Percentiles rank a stretch among this genome's conserved stretches.
Evolutionary conservation across 768 basidiomycete genomes (phyloP).

Genomic region (Russula compacta): DNA sequence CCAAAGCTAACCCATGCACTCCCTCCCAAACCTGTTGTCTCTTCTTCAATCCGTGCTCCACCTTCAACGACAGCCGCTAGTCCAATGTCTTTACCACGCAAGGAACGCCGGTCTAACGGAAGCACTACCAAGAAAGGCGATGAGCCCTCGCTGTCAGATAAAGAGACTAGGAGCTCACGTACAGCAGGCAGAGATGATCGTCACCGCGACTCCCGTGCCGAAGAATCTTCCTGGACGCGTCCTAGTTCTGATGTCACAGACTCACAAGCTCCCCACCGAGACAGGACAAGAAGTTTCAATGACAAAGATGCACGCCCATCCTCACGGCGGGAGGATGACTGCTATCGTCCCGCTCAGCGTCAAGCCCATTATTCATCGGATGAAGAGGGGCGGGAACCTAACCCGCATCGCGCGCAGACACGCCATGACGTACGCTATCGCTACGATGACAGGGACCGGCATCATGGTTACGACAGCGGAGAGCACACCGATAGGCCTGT

Average conservation of each 20-base stretch:
- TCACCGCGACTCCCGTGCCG: conserved; percentile 3
- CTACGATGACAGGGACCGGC: conserved; percentile 7
- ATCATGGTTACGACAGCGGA: not conserved
- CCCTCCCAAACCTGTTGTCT: conserved; percentile 18
- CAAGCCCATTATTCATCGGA: conserved; percentile 6
- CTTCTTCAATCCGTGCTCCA: conserved; percentile 14
- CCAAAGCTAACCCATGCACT: conserved; percentile 17
- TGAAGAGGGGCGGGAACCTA: conserved; percentile 12
- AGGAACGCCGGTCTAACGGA: conserved; percentile 20
- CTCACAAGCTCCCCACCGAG: conserved; percentile 5
- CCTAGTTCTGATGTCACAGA: conserved; percentile 7
- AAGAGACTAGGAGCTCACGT: conserved; percentile 12
- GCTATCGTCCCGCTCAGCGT: conserved; percentile 6
- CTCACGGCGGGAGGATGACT: conserved; percentile 10
- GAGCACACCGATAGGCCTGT: conserved; percentile 1
- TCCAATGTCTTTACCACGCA: conserved; percentile 20
- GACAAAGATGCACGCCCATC: conserved; percentile 5
- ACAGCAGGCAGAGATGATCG: conserved; percentile 2
- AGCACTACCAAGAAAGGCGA: conserved; percentile 6
- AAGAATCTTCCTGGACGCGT: conserved; percentile 18
- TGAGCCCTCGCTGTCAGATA: conserved; percentile 6
- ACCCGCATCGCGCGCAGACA: not conserved
- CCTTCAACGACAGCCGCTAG: conserved; percentile 21
- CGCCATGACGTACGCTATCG: conserved; percentile 4
- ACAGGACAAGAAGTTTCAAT: conserved; percentile 9